phyloP scores from a whole-genome alignment of 306 rosid species.

The Gastrolobium bilobum region DNA sequence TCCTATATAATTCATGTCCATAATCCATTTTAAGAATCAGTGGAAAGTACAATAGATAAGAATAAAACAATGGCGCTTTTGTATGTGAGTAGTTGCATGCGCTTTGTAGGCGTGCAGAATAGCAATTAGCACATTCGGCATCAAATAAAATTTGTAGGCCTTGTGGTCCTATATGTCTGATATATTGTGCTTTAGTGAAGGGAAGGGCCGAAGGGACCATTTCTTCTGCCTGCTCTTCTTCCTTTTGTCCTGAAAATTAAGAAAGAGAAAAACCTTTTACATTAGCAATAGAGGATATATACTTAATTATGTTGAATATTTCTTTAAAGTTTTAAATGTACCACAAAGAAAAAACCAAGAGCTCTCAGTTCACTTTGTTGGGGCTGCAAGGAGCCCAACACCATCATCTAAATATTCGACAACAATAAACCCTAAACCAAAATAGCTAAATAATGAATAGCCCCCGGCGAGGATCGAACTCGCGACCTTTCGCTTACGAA shows the following conservation, averaged over 20 bases:
- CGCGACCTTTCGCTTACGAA: constrained; percentile 99
- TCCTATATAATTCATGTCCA: not conserved
- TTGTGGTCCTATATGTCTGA: constrained; percentile 44
- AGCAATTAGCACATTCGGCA: constrained; percentile 28
- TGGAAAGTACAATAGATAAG: not conserved
- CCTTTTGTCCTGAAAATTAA: not conserved
- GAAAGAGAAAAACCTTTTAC: not conserved
- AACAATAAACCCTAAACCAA: too few species aligned
- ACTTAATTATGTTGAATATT: not conserved
- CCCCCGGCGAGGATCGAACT: constrained; percentile 99
- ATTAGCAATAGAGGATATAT: not conserved
- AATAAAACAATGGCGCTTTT: constrained; percentile 1
- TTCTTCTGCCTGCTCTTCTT: constrained; percentile 17
- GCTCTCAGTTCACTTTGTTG: too few species aligned
- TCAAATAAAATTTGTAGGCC: constrained; percentile 30
- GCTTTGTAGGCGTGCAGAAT: constrained; percentile 52
- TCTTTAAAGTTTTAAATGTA: not conserved
- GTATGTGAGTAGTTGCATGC: constrained; percentile 37
- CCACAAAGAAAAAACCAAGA: not conserved
- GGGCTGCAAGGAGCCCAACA: not conserved
- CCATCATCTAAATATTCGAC: not conserved
- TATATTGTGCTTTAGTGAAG: not conserved
- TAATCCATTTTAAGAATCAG: not conserved
- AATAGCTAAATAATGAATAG: constrained; percentile 33
- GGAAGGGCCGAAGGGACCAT: constrained; percentile 54